Evolutionary conservation across 352 stramenopile species (phyloP).

Genomic region (Pythium graminicola): DNA sequence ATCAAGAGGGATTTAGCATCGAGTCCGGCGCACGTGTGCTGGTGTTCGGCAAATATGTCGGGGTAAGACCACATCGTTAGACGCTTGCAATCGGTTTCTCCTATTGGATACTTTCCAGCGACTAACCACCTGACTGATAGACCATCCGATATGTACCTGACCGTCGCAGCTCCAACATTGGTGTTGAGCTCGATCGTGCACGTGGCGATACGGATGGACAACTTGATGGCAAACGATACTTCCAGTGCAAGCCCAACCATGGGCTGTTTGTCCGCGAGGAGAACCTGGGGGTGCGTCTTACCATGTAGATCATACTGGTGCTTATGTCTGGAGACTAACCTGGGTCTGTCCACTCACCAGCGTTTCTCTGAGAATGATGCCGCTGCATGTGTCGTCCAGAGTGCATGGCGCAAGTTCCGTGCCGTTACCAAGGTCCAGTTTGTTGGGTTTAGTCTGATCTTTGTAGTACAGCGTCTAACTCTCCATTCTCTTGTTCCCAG

Average conservation of each 20-base stretch:
- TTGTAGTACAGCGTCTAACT: not conserved
- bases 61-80: conserved; percentile 40
- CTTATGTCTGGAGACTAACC: not conserved
- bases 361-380: conserved; percentile 70
- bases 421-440: conserved; percentile 64
- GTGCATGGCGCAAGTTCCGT: conserved; percentile 55
- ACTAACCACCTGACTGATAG: conserved; percentile 24
- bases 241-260: conserved; percentile 76
- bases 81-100: not conserved
- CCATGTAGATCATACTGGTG: not conserved
- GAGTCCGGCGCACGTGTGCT: conserved; percentile 48
- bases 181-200: conserved; percentile 80
- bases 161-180: conserved; percentile 49
- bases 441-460: not conserved
- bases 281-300: conserved; percentile 46
- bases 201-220: conserved; percentile 72
- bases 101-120: conserved; percentile 8
- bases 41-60: conserved; percentile 73
- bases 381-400: conserved; percentile 74
- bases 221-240: conserved; percentile 65
- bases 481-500: conserved; percentile 18
- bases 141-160: conserved; percentile 60
- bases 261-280: conserved; percentile 83
- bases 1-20: conserved; percentile 29
- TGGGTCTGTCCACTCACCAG: conserved; percentile 25